These are phyloP conservation scores for Catharanthus roseus DNA, from an alignment of 257 asterid genomes.

Conservation along the genomic window DNA sequence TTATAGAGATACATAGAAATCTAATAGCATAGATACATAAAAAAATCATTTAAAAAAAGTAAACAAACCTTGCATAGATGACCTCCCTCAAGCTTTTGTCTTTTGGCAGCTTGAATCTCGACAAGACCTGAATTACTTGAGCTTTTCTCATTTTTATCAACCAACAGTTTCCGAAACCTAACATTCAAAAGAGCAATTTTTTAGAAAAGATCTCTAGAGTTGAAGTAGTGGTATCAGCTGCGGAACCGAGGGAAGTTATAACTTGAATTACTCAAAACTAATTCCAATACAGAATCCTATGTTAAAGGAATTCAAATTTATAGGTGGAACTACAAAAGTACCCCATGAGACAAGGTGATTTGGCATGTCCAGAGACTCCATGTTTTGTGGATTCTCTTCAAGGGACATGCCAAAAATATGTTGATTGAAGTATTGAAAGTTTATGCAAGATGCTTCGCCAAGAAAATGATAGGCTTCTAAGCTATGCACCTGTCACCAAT, in stretches of 20 bases:
- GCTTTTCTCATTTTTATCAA: constrained; percentile 45
- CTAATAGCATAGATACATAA: background rate
- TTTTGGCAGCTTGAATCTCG: constrained; percentile 92
- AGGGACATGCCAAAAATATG: no score
- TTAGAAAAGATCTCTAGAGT: background rate
- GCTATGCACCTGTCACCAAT: constrained; percentile 49
- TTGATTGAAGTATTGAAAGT: background rate
- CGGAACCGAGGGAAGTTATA: background rate
- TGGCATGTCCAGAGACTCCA: background rate
- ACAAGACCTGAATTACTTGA: constrained; percentile 29
- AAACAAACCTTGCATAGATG: constrained; percentile 59
- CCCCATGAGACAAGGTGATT: background rate
- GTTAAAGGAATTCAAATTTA: no score
- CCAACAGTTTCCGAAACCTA: constrained; percentile 43
- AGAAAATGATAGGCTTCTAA: background rate
- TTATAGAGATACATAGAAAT: background rate
- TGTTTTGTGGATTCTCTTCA: background rate
- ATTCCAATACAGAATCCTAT: no score
- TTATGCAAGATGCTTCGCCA: constrained; percentile 1
- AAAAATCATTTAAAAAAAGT: no score
- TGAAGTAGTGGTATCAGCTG: background rate
- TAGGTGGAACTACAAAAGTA: background rate
- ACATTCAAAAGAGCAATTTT: constrained; percentile 18
- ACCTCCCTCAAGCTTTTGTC: constrained; percentile 97
- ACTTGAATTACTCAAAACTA: no score